Evolutionary conservation across 1,284 basidiomycete genomes (phyloP), one percentile per base, ranked within the genome.

Genomic region (Cutaneotrichosporon arboriforme): DNA sequence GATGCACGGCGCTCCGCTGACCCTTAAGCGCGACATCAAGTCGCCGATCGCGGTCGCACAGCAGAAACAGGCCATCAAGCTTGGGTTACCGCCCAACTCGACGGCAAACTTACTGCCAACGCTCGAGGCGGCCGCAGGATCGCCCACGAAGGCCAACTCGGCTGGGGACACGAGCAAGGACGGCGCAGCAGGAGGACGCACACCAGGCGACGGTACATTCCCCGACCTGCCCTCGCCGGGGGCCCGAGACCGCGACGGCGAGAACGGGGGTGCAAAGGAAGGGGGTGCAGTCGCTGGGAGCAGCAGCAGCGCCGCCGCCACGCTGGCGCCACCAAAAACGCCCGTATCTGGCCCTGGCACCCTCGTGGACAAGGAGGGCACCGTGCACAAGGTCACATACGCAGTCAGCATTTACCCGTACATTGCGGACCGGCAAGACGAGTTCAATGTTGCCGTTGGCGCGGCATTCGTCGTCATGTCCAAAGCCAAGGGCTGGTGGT

Each of bases 401-500:
- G 77, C 76, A 13, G 73, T 78, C 14, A 73, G 76, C 5, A 79
- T 79, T 49, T 79, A 79, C 54, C 78, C 78, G 46, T 97, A 97
- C 76, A 88, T 90, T 82, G 91, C 92, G 9, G 92, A 97, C 75
- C 86, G 93, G 68, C 88, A 90, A 46, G 94, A 98, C 73, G 96
- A 99, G 72, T 97, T 97, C 72, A 91, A 97, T 69, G 94, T 98
- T 3, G 84, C 88, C 41, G 91, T 97, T 33, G 87, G 87, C 34
- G 87, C 92, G 67, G 90, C 89, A 0, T 97, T 96, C 73, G 84
- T 97, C 61, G 94, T 97, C 66, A 78, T 96, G 50, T 90, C 88
- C 54, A 86, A 94, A 59, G 87, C 91, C 14, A 86, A 93, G 58
- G 96, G 96, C 0, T 98, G 96, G 96, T 99, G 94, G 91, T 88